Conservation (phyloP, 805 yeast species). For the Pichia manshurica region DNA sequence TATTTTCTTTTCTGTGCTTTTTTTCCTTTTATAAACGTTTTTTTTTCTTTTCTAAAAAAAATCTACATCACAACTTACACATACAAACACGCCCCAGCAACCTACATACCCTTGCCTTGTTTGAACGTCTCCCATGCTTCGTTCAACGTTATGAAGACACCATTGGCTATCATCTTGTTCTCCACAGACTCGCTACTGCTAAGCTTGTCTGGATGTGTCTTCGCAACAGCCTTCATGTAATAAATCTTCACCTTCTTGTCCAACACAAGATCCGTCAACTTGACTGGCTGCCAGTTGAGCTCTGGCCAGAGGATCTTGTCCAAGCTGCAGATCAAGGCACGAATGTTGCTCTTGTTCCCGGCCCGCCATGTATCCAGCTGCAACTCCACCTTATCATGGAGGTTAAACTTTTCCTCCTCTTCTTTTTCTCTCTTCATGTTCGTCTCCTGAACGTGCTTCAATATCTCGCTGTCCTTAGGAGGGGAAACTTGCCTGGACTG, state of each 20-base stretch:
- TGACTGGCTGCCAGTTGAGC: conserved; percentile 58
- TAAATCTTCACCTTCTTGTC: conserved; percentile 83
- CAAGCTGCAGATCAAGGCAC: conserved; percentile 69
- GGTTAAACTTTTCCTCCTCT: conserved; percentile 52
- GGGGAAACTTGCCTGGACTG: conserved; percentile 39
- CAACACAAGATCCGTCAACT: conserved; percentile 70
- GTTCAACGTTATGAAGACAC: conserved; percentile 76
- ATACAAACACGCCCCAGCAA: too few species aligned
- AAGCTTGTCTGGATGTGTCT: conserved; percentile 82
- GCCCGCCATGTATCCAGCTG: conserved; percentile 57
- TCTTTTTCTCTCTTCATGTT: conserved; percentile 39
- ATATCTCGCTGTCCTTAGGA: conserved; percentile 34
- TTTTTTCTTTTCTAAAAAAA: too few species aligned
- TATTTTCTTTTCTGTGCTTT: too few species aligned
- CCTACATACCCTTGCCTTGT: conserved; percentile 5
- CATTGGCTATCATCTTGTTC: conserved; percentile 77
- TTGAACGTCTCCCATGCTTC: conserved; percentile 87
- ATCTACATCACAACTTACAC: too few species aligned
- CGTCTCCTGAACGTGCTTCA: conserved; percentile 45
- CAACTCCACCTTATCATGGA: conserved; percentile 58
- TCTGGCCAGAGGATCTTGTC: conserved; percentile 64
- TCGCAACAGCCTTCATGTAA: conserved; percentile 76
- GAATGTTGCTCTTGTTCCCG: conserved; percentile 75
- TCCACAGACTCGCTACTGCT: conserved; percentile 54
- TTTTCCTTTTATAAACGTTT: too few species aligned